phyloP scores from a whole-genome alignment of 73 alveolate species.

The Paramecium tetraurelia region DNA sequence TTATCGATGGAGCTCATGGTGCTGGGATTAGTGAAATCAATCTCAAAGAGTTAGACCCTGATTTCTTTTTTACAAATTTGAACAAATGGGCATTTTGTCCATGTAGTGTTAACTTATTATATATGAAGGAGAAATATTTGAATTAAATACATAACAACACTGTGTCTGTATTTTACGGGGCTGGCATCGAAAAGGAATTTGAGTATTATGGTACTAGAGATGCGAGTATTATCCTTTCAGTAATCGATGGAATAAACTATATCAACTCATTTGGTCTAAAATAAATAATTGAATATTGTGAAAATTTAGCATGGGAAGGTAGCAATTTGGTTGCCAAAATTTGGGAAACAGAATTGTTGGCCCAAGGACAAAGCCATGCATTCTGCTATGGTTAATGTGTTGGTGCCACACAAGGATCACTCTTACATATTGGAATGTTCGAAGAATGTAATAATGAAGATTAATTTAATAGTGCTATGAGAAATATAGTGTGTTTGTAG shows the following conservation, averaged over 20 bases:
- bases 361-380: background rate
- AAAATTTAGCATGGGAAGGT: conserved; percentile 34
- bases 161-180: background rate
- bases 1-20: conserved; percentile 38
- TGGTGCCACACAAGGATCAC: background rate
- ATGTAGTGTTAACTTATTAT: background rate
- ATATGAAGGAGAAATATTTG: background rate
- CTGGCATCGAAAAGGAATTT: conserved; percentile 1
- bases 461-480: background rate
- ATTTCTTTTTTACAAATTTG: conserved; percentile 36
- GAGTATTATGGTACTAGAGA: conserved; percentile 11
- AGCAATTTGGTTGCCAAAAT: background rate
- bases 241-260: background rate
- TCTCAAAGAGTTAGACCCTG: conserved; percentile 10
- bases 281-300: background rate
- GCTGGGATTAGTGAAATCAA: conserved; percentile 22
- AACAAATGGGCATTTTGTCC: conserved; percentile 36
- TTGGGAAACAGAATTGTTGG: background rate
- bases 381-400: conserved; percentile 1
- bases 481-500: background rate
- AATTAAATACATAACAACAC: background rate
- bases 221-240: background rate
- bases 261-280: background rate
- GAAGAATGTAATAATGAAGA: background rate
- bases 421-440: background rate